phyloP scores from a whole-genome alignment of 2,329 filamentous ascomycete species.

The Mollisiaceae sp. region DNA sequence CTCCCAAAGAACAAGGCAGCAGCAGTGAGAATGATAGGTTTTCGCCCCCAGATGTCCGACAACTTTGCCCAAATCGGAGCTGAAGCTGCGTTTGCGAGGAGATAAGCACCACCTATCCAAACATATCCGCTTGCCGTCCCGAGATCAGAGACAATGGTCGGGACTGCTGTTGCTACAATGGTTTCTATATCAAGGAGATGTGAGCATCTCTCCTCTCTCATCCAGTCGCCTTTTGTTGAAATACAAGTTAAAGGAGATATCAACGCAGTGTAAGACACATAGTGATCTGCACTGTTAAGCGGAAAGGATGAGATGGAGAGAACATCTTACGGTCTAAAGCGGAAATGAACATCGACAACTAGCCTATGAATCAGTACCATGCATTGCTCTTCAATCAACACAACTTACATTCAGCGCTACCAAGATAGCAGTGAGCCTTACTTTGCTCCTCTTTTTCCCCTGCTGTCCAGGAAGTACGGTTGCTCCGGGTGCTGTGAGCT shows the following conservation, averaged over 20 bases:
- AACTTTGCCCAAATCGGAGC: constrained; percentile 56
- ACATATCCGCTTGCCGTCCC: constrained; percentile 53
- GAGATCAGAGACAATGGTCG: constrained; percentile 46
- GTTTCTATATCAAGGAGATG: constrained; percentile 27
- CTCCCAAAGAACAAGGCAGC: constrained; percentile 67
- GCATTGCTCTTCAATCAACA: background rate
- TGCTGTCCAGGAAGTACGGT: background rate
- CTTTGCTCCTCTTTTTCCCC: background rate
- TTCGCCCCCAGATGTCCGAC: constrained; percentile 71
- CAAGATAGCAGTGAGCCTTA: background rate
- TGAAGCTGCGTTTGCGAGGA: constrained; percentile 52
- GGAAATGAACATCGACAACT: constrained; percentile 2
- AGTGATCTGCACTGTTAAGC: background rate
- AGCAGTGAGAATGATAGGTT: constrained; percentile 63
- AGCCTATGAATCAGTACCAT: background rate
- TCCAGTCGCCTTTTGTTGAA: background rate
- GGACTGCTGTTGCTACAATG: constrained; percentile 48
- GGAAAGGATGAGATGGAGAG: background rate
- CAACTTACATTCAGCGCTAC: constrained; percentile 1
- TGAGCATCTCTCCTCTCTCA: background rate
- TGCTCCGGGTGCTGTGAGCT: background rate
- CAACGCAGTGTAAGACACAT: background rate
- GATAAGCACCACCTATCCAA: constrained; percentile 58
- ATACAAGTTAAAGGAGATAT: background rate
- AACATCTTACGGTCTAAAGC: background rate